A percentile compares a stretch with the other conserved stretches of the same genome.
These are phyloP conservation scores for Aquilaria sinensis DNA, from an alignment of 345 rosid species.

Conservation along the genomic window DNA sequence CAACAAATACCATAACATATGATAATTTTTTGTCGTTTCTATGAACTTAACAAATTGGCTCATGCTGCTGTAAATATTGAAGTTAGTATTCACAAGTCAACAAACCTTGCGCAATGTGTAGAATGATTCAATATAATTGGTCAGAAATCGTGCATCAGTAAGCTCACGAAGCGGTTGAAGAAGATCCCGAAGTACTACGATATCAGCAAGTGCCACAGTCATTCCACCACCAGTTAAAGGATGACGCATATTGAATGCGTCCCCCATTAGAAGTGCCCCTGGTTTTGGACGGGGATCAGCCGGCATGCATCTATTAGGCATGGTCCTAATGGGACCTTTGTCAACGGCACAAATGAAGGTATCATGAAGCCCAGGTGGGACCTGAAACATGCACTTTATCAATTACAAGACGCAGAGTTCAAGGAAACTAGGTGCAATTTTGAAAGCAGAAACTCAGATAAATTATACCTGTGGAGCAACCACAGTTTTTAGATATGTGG, in stretches of 20 bases:
- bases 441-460: not conserved
- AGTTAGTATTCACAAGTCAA: not conserved
- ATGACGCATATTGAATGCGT: conserved; percentile 54
- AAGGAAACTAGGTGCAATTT: not conserved
- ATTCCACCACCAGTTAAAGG: conserved; percentile 55
- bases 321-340: conserved; percentile 43
- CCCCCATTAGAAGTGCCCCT: conserved; percentile 45
- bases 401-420: not conserved
- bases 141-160: conserved; percentile 27
- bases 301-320: conserved; percentile 56
- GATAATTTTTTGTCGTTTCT: not conserved
- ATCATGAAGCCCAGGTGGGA: conserved; percentile 29
- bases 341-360: conserved; percentile 36
- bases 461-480: conserved; percentile 34
- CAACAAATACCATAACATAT: not conserved
- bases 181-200: conserved; percentile 40
- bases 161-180: conserved; percentile 29
- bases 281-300: conserved; percentile 45
- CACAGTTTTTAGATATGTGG: conserved; percentile 25
- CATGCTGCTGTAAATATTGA: not conserved
- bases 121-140: conserved; percentile 43
- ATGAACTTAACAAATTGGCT: not conserved
- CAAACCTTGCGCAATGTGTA: conserved; percentile 53
- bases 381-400: conserved; percentile 16
- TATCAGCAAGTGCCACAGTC: conserved; percentile 49